Evolutionary conservation across 1,139 yeast genomes (phyloP).

Genomic region (Protomyces inundatus): DNA sequence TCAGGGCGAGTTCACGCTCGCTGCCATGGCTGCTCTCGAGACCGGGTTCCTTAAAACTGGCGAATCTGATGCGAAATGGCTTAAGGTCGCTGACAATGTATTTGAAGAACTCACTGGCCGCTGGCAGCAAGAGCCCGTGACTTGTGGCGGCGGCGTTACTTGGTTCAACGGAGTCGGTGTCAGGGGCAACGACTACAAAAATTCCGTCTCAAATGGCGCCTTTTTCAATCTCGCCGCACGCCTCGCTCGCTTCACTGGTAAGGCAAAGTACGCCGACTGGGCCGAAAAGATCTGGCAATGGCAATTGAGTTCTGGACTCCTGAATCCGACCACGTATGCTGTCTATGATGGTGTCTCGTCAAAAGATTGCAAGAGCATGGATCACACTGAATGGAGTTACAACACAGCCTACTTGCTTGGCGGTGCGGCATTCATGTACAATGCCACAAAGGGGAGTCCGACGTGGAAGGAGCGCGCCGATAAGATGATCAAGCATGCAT

Average conservation of each 20-base stretch:
- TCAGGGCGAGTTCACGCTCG: slow-evolving; percentile 86
- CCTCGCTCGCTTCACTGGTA: slow-evolving; percentile 64
- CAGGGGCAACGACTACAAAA: slow-evolving; percentile 72
- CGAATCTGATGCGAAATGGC: slow-evolving; percentile 51
- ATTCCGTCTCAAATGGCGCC: slow-evolving; percentile 72
- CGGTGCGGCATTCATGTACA: slow-evolving; percentile 68
- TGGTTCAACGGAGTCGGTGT: slow-evolving; percentile 82
- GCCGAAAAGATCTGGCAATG: slow-evolving; percentile 68
- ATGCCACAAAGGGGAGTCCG: slow-evolving; percentile 50
- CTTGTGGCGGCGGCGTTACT: slow-evolving; percentile 72
- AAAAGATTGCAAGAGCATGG: slow-evolving; percentile 52
- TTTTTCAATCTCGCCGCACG: slow-evolving; percentile 73
- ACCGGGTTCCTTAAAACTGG: slow-evolving; percentile 55
- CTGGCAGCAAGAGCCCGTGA: slow-evolving; percentile 52
- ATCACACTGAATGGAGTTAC: slow-evolving; percentile 64
- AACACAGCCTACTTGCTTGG: slow-evolving; percentile 69
- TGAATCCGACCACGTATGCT: slow-evolving; percentile 38
- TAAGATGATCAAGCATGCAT: slow-evolving; percentile 49
- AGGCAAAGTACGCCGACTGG: slow-evolving; percentile 57
- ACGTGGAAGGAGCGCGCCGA: slow-evolving; percentile 55
- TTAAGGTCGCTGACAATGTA: slow-evolving; percentile 65
- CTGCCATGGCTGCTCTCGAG: slow-evolving; percentile 80
- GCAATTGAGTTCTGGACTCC: slow-evolving; percentile 52
- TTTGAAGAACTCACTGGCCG: slow-evolving; percentile 68
- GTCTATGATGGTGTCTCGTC: slow-evolving; percentile 72